A percentile compares a stretch with the other conserved stretches of the same genome.
These are phyloP conservation scores for Ilex paraguariensis DNA, from an alignment of 305 asterid genomes.

Conservation along the genomic window DNA sequence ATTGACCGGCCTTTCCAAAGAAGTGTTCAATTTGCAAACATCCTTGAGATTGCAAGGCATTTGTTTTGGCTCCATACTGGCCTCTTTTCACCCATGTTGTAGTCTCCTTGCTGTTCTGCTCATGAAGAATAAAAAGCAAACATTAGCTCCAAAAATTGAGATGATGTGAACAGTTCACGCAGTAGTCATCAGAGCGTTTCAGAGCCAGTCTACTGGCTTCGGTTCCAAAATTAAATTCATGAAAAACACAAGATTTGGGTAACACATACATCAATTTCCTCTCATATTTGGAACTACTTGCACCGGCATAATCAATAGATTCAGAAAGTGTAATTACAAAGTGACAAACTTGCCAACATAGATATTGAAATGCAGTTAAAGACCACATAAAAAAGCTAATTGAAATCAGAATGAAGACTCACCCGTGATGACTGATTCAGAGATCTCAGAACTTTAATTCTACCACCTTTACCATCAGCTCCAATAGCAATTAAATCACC, in stretches of 20 bases:
- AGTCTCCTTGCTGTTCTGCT: constrained; percentile 41
- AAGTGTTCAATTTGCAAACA: constrained; percentile 76
- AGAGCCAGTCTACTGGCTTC: neutral
- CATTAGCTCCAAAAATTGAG: neutral
- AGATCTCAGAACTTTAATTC: constrained; percentile 67
- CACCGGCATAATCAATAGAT: too few species aligned
- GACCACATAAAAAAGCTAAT: neutral
- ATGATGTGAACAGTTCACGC: neutral
- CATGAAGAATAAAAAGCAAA: constrained; percentile 16
- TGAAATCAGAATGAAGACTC: constrained; percentile 24
- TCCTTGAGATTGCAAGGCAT: constrained; percentile 43
- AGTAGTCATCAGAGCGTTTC: neutral
- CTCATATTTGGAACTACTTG: too few species aligned
- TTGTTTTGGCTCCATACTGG: constrained; percentile 40
- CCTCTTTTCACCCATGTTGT: constrained; percentile 30
- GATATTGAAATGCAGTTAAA: neutral
- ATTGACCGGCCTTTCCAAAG: constrained; percentile 47
- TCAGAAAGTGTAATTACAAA: neutral
- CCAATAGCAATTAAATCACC: constrained; percentile 77
- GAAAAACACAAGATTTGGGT: too few species aligned
- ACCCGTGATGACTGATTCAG: constrained; percentile 53
- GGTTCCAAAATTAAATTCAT: too few species aligned
- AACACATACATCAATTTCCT: too few species aligned
- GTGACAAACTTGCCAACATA: neutral
- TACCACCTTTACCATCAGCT: constrained; percentile 95